Percentiles rank a stretch among this genome's conserved stretches.
These are phyloP conservation scores for Aspergillus coremiiformis DNA, from an alignment of 495 filamentous ascomycete genomes.

Conservation along the genomic window DNA sequence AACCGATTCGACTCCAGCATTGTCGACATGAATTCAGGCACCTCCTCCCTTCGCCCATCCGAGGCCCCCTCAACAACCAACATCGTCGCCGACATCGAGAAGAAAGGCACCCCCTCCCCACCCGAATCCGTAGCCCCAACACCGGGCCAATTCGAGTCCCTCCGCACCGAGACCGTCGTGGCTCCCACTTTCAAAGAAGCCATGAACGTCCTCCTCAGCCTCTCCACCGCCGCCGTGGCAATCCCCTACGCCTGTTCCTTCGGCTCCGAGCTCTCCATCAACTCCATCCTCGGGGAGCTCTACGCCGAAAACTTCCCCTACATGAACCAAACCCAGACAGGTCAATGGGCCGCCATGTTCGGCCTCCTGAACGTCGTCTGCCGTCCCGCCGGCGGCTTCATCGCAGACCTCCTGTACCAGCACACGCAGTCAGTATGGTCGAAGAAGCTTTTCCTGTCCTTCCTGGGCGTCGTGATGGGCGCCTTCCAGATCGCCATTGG, in stretches of 20 bases:
- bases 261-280: slow-evolving; percentile 78
- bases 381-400: slow-evolving; percentile 65
- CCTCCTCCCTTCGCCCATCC: slow-evolving; percentile 26
- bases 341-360: slow-evolving; percentile 84
- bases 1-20: slow-evolving; percentile 37
- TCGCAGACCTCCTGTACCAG: slow-evolving; percentile 66
- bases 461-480: slow-evolving; percentile 57
- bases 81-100: slow-evolving; percentile 35
- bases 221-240: slow-evolving; percentile 60
- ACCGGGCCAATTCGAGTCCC: slow-evolving; percentile 48
- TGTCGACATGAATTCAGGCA: slow-evolving; percentile 43
- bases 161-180: slow-evolving; percentile 51
- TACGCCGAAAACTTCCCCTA: slow-evolving; percentile 69
- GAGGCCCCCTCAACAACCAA: slow-evolving; percentile 33
- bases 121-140: slow-evolving; percentile 46
- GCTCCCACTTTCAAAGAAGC: slow-evolving; percentile 58
- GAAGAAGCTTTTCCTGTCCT: slow-evolving; percentile 68
- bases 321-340: slow-evolving; percentile 64
- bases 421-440: slow-evolving; percentile 55
- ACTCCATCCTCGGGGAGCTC: slow-evolving; percentile 73
- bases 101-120: slow-evolving; percentile 28
- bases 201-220: slow-evolving; percentile 50
- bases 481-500: slow-evolving; percentile 67
- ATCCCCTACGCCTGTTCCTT: slow-evolving; percentile 80
- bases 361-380: slow-evolving; percentile 76